phyloP scores from a whole-genome alignment of 176 grass and related monocot genomes.

The Paspalum notatum region DNA sequence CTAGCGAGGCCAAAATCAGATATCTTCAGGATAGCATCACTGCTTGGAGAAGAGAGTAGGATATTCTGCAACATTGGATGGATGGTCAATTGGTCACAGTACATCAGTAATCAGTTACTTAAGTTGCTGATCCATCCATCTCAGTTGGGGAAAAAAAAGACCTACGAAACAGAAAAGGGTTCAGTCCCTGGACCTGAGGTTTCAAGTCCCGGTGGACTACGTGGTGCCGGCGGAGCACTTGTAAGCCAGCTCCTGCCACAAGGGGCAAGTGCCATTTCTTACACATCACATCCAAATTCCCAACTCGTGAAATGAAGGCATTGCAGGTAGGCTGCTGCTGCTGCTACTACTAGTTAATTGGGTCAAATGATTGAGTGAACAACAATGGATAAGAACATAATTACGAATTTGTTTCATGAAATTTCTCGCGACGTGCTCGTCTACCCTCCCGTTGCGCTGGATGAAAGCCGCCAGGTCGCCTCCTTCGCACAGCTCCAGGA shows the following conservation, averaged over 20 bases:
- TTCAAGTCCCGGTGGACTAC: slow-evolving; percentile 73
- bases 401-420: slow-evolving; percentile 62
- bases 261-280: slow-evolving; percentile 20
- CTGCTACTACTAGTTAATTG: not conserved
- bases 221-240: slow-evolving; percentile 56
- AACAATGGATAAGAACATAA: not conserved
- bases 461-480: slow-evolving; percentile 54
- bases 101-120: not conserved
- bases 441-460: slow-evolving; percentile 32
- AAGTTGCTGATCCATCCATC: not conserved
- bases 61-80: slow-evolving; percentile 47
- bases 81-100: not conserved
- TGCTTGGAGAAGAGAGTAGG: slow-evolving; percentile 42
- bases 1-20: slow-evolving; percentile 69
- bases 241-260: slow-evolving; percentile 64
- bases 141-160: not conserved
- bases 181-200: slow-evolving; percentile 50
- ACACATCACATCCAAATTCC: not conserved
- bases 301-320: not conserved
- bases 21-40: slow-evolving; percentile 52
- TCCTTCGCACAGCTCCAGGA: slow-evolving; percentile 56
- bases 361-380: not conserved
- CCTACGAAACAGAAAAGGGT: not conserved
- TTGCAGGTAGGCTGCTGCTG: not conserved
- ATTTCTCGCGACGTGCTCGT: slow-evolving; percentile 50